Conservation (phyloP, 2,329 filamentous ascomycete genomes). For the Talaromyces sp. region DNA sequence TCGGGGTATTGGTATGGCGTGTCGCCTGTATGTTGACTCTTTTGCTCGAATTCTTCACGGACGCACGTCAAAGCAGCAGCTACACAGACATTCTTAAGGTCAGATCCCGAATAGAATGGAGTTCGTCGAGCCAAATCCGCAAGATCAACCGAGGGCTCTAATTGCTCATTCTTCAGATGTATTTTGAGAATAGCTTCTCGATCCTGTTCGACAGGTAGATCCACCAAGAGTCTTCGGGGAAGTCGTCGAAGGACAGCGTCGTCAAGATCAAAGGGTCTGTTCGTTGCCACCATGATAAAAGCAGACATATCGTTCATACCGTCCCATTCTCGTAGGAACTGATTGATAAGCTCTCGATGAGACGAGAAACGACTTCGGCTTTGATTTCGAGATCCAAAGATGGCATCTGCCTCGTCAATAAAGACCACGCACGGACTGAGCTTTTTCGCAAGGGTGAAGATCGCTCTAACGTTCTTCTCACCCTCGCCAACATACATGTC, state of each 20-base stretch:
- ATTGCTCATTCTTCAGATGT: conserved; percentile 47
- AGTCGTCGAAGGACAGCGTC: conserved; percentile 52
- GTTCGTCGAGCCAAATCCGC: conserved; percentile 45
- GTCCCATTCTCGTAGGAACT: conserved; percentile 96
- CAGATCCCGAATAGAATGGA: conserved; percentile 51
- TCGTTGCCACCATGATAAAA: conserved; percentile 98
- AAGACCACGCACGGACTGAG: conserved; percentile 90
- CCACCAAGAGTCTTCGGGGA: conserved; percentile 49
- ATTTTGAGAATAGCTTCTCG: conserved; percentile 49
- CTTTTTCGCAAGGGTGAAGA: conserved; percentile 89
- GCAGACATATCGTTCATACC: conserved; percentile 78
- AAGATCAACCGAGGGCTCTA: conserved; percentile 43
- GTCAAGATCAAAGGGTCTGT: conserved; percentile 91
- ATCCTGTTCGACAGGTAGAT: conserved; percentile 47
- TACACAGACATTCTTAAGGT: conserved; percentile 52
- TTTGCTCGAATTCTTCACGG: conserved; percentile 45
- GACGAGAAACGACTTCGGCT: conserved; percentile 56
- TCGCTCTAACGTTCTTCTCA: conserved; percentile 90
- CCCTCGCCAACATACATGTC: conserved; percentile 96
- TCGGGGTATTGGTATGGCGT: conserved; percentile 62
- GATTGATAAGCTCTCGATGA: conserved; percentile 89
- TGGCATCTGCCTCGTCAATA: conserved; percentile 92
- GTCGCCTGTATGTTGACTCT: conserved; percentile 34
- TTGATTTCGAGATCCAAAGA: conserved; percentile 71
- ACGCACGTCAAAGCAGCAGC: conserved; percentile 50